These are phyloP conservation scores for Fusarium sp. DNA, from an alignment of 2,329 filamentous ascomycete species.

Conservation along the genomic window DNA sequence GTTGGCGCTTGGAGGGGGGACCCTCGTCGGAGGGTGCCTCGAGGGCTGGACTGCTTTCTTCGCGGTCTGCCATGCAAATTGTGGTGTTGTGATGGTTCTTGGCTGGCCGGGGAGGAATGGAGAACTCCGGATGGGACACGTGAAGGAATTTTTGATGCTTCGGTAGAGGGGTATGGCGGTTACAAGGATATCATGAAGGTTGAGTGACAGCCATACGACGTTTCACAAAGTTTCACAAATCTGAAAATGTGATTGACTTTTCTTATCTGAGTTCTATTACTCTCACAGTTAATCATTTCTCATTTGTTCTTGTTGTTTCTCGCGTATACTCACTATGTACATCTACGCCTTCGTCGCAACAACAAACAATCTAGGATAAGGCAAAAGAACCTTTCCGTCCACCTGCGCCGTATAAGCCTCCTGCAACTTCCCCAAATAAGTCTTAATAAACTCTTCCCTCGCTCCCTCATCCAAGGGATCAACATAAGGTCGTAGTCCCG, in stretches of 20 bases:
- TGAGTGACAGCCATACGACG: neutral
- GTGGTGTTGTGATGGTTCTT: neutral
- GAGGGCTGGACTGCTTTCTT: constrained; percentile 11
- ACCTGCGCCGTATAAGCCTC: constrained; percentile 56
- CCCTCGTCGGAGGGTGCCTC: constrained; percentile 30
- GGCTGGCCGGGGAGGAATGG: constrained; percentile 20
- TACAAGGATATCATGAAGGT: neutral
- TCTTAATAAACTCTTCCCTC: constrained; percentile 57
- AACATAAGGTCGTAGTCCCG: constrained; percentile 66
- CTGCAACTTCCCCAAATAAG: constrained; percentile 60
- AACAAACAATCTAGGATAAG: constrained; percentile 68
- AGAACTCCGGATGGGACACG: constrained; percentile 21
- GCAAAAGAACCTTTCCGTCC: constrained; percentile 66
- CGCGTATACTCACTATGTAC: fast-evolving
- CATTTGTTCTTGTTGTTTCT: neutral
- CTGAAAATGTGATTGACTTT: fast-evolving
- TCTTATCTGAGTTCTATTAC: neutral
- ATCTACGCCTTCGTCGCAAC: constrained; percentile 52
- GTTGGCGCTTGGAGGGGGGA: constrained; percentile 19
- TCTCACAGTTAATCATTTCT: neutral
- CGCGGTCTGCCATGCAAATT: constrained; percentile 24
- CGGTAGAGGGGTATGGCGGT: neutral
- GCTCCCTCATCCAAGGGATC: constrained; percentile 57
- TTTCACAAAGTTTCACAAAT: neutral
- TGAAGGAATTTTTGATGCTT: neutral